These are phyloP conservation scores for Cutaneotrichosporon arboriforme DNA, from an alignment of 1,284 basidiomycete genomes.

Conservation along the genomic window DNA sequence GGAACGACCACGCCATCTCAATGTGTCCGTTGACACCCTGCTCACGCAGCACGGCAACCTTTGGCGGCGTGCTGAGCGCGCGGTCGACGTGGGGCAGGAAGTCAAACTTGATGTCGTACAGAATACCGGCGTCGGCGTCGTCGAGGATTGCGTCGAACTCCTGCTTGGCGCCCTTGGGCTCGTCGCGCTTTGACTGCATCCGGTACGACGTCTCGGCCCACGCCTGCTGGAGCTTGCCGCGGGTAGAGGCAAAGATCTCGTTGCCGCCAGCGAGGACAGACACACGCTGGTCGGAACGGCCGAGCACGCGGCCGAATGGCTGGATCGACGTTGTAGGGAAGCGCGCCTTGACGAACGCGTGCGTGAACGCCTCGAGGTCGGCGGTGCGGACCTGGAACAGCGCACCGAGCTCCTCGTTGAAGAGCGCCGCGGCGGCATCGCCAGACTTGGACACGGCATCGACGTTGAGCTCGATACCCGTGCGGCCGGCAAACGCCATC, in stretches of 20 bases:
- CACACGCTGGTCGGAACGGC: conserved; percentile 59
- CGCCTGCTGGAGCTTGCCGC: conserved; percentile 67
- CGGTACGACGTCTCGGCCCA: conserved; percentile 94
- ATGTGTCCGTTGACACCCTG: conserved; percentile 98
- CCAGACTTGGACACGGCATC: conserved; percentile 49
- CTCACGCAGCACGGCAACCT: conserved; percentile 91
- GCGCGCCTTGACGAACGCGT: conserved; percentile 61
- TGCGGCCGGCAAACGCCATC: conserved; percentile 90
- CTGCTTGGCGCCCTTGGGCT: conserved; percentile 68
- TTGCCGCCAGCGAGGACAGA: conserved; percentile 55
- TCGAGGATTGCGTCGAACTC: conserved; percentile 76
- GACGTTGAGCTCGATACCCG: conserved; percentile 57
- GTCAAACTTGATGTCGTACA: conserved; percentile 61
- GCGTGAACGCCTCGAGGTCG: conserved; percentile 58
- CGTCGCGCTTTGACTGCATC: conserved; percentile 87
- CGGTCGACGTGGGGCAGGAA: conserved; percentile 53
- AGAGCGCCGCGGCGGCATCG: conserved; percentile 66
- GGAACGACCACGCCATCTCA: conserved; percentile 98
- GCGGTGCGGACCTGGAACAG: conserved; percentile 75
- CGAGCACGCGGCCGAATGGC: conserved; percentile 64
- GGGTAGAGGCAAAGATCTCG: conserved; percentile 61
- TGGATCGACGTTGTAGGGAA: conserved; percentile 72
- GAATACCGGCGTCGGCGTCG: conserved; percentile 62
- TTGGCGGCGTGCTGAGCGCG: conserved; percentile 58
- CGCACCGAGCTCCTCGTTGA: conserved; percentile 95